Evolutionary conservation across 2,329 filamentous ascomycete species (phyloP).

Genomic region (Cladophialophora chaetospira): DNA sequence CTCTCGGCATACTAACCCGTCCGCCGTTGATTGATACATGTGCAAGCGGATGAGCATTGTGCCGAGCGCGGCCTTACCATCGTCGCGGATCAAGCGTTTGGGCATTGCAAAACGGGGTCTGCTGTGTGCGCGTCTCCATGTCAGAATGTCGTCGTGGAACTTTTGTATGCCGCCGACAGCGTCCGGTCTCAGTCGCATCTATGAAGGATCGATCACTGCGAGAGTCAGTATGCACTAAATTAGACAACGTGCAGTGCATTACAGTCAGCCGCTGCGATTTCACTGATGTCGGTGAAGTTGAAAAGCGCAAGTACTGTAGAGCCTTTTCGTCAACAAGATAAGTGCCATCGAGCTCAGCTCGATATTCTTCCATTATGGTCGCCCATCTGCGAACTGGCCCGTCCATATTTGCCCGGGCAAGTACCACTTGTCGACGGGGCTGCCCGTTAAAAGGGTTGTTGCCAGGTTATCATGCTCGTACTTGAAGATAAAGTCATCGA

Average conservation of each 20-base stretch:
- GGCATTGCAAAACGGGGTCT: neutral
- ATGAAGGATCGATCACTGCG: too few species aligned
- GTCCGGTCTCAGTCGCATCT: neutral
- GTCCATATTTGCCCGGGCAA: conserved; percentile 66
- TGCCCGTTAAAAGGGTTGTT: conserved; percentile 56
- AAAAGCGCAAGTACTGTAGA: conserved; percentile 46
- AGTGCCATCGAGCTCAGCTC: conserved; percentile 47
- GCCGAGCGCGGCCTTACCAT: neutral
- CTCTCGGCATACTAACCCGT: conserved; percentile 53
- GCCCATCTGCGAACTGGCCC: conserved; percentile 59
- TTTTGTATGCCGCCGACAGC: neutral
- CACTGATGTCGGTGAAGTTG: conserved; percentile 41
- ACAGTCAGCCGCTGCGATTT: conserved; percentile 46
- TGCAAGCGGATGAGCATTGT: neutral
- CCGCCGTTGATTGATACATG: conserved; percentile 51
- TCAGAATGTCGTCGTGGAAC: neutral
- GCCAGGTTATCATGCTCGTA: conserved; percentile 62
- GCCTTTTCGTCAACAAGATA: conserved; percentile 50
- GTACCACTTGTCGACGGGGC: conserved; percentile 61
- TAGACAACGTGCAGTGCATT: conserved; percentile 31
- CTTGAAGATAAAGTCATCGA: conserved; percentile 57
- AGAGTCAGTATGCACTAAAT: too few species aligned
- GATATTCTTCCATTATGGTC: conserved; percentile 62
- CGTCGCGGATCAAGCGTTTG: neutral
- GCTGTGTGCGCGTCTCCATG: neutral